phyloP scores from a whole-genome alignment of 805 yeast genomes.

The Metschnikowia noctiluminum region DNA sequence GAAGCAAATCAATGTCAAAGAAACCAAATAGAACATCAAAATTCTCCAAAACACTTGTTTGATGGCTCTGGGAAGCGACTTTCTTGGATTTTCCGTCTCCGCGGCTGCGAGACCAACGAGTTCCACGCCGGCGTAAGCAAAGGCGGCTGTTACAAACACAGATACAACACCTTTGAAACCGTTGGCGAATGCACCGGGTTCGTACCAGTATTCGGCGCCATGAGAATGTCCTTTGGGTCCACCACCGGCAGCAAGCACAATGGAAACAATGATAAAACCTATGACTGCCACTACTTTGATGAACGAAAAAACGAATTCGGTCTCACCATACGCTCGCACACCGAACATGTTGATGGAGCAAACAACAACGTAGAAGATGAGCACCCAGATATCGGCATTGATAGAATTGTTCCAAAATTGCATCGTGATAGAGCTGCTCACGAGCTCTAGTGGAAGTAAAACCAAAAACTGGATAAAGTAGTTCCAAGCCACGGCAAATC shows the following conservation, averaged over 20 bases:
- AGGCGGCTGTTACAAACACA: constrained; percentile 75
- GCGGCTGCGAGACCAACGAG: constrained; percentile 75
- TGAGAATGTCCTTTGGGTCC: constrained; percentile 51
- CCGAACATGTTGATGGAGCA: constrained; percentile 49
- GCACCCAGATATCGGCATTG: constrained; percentile 42
- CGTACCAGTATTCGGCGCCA: constrained; percentile 58
- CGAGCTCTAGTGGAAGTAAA: constrained; percentile 61
- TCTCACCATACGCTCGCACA: constrained; percentile 54
- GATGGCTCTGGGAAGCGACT: constrained; percentile 65
- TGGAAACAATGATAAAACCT: constrained; percentile 46
- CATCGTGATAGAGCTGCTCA: constrained; percentile 47
- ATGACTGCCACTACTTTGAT: constrained; percentile 47
- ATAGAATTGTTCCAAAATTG: constrained; percentile 18
- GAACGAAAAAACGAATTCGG: constrained; percentile 49
- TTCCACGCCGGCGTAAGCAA: constrained; percentile 74
- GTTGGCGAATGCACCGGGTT: constrained; percentile 67
- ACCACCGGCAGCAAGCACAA: constrained; percentile 52
- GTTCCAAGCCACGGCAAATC: constrained; percentile 61
- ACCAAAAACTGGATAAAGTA: constrained; percentile 63
- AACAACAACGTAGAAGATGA: constrained; percentile 49
- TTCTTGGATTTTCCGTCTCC: constrained; percentile 66
- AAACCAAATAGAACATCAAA: constrained; percentile 61
- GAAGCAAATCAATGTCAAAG: constrained; percentile 54
- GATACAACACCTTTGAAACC: constrained; percentile 70
- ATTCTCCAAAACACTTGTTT: constrained; percentile 86